phyloP scores from a whole-genome alignment of 257 asterid genomes.

The Penstemon eatonii region DNA sequence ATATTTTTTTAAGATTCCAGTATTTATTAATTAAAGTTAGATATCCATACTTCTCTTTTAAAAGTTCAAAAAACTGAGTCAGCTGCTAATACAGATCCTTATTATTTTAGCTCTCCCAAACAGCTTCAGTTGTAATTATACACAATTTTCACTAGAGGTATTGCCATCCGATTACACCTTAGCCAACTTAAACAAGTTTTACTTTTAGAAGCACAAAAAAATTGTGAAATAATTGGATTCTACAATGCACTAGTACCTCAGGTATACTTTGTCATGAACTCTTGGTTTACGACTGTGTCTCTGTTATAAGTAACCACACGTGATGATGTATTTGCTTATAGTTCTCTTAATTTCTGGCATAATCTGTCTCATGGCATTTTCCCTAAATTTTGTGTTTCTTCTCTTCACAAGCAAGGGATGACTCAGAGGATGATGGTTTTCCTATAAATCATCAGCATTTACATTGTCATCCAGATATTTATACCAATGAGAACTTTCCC shows the following conservation, averaged over 20 bases:
- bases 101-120: constrained; percentile 6
- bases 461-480: constrained; percentile 39
- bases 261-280: constrained; percentile 3
- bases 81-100: background rate
- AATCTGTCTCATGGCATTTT: constrained; percentile 11
- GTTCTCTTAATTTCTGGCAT: background rate
- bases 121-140: constrained; percentile 4
- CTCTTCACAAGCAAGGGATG: constrained; percentile 39
- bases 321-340: background rate
- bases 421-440: constrained; percentile 39
- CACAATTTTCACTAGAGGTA: background rate
- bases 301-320: background rate
- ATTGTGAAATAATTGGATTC: background rate
- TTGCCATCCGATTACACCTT: constrained; percentile 9
- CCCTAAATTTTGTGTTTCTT: background rate
- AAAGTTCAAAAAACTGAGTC: constrained; percentile 10
- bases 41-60: constrained; percentile 22
- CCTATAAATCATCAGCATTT: constrained; percentile 35
- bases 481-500: constrained; percentile 30
- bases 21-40: constrained; percentile 19
- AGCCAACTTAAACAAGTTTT: constrained; percentile 7
- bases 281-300: background rate
- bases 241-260: background rate
- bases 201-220: background rate
- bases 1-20: background rate